Evolutionary conservation across 129 eudicot species (phyloP).

Genomic region (Pseudognaphalium luteoalbum): DNA sequence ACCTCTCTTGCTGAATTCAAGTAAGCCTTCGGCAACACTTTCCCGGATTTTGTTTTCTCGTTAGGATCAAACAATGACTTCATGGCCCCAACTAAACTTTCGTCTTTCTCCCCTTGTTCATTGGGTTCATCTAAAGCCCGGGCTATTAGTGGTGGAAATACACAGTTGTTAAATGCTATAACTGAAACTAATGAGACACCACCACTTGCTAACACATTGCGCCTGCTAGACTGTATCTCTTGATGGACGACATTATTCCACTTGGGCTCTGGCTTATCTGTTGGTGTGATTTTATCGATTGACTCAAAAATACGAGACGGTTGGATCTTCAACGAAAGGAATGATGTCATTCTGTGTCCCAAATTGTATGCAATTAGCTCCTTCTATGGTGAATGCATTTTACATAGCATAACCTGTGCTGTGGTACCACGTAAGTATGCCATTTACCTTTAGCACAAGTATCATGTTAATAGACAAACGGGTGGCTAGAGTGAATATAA

Average conservation of each 20-base stretch:
- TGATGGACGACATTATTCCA: slow-evolving; percentile 22
- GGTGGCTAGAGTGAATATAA: too few relatives aligned
- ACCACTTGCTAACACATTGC: slow-evolving; percentile 35
- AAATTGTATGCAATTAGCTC: neutral
- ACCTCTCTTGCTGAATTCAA: slow-evolving; percentile 88
- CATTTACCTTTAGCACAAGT: slow-evolving; percentile 18
- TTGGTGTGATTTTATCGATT: slow-evolving; percentile 25
- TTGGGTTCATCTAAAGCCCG: slow-evolving; percentile 43
- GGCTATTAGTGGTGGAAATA: slow-evolving; percentile 39
- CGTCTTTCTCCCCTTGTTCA: slow-evolving; percentile 55
- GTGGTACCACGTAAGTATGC: neutral
- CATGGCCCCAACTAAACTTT: slow-evolving; percentile 57
- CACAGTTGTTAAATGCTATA: slow-evolving; percentile 32
- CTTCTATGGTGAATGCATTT: neutral
- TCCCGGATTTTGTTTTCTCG: slow-evolving; percentile 90
- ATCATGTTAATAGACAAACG: slow-evolving; percentile 22
- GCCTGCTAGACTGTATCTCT: slow-evolving; percentile 37
- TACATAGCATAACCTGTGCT: neutral
- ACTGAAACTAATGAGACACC: slow-evolving; percentile 38
- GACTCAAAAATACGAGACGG: slow-evolving; percentile 26
- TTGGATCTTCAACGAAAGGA: slow-evolving; percentile 36
- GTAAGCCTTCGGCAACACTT: slow-evolving; percentile 93
- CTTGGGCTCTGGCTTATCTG: slow-evolving; percentile 47
- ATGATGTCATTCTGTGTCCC: slow-evolving; percentile 38
- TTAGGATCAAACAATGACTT: slow-evolving; percentile 83